Evolutionary conservation across 495 filamentous ascomycete species (phyloP), one percentile per base, ranked within the genome.

Genomic region (Oidiodendron maius): DNA sequence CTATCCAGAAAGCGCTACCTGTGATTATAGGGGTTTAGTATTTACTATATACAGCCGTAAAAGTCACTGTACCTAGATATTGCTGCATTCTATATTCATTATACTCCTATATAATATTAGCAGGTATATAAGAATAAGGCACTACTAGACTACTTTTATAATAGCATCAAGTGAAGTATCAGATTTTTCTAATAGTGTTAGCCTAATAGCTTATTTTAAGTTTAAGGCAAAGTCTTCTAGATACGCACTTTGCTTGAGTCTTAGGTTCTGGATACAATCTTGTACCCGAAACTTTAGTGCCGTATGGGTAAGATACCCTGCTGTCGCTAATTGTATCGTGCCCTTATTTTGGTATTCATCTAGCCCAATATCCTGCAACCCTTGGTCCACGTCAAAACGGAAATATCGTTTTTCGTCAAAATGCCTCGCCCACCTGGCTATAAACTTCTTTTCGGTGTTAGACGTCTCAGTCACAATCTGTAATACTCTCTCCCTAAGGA

Each of bases 201-300:
- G 23, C 13, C 32, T 4, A 36, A 17, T 25, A n/a, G 4, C 16
- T 32, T 42, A 26, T 34, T 42, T 16, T 45, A 15, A 3, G 36
- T 49, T 41, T 26, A n/a, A n/a, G n/a, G 46, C 39, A 42, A 49
- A 41, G 20, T 42, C 22, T 25, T 44, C 40, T 17, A 51, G 20
- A 28, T 51, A 51, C 48, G 37, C 48, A 44, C 48, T 51, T 21
- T 51, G 39, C 21, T 51, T 51, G 3, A 51, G 40, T 43, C 26
- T 44, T 40, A 51, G 44, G 48, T 44, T 51, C n/a, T n/a, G n/a
- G n/a, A n/a, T n/a, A n/a, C n/a, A n/a, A n/a, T n/a, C n/a, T n/a
- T n/a, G n/a, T n/a, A n/a, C n/a, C n/a, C n/a, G n/a, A n/a, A n/a
- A n/a, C n/a, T n/a, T n/a, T n/a, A n/a, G n/a, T n/a, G n/a, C n/a